A percentile compares a stretch with the other conserved stretches of the same genome.
Conservation (phyloP, 1,139 yeast species). For the Diutina ranongensis region DNA sequence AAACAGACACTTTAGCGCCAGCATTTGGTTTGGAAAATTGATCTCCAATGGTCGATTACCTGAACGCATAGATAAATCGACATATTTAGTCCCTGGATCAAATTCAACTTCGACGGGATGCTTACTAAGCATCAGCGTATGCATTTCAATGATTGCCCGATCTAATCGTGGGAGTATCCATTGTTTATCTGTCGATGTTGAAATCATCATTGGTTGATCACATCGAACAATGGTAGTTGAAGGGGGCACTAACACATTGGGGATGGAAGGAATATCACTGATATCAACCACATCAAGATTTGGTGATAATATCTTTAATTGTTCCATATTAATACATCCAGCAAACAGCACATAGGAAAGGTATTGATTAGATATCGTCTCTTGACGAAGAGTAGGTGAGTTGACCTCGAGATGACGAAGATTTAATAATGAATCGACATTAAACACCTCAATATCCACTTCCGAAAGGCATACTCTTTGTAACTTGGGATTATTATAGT, state of each 20-base stretch:
- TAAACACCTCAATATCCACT: not conserved
- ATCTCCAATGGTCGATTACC: not conserved
- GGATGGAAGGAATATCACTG: not conserved
- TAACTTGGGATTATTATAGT: not conserved
- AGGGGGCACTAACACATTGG: not conserved
- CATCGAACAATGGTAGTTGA: not conserved
- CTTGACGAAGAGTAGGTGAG: not conserved
- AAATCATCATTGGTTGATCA: not conserved
- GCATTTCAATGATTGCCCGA: not conserved
- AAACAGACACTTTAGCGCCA: conserved; percentile 1
- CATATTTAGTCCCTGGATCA: not conserved
- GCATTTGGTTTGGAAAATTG: not conserved
- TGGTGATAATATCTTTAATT: not conserved
- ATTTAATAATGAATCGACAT: not conserved
- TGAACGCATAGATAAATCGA: not conserved
- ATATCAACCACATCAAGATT: not conserved
- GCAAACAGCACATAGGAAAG: not conserved
- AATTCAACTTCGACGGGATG: not conserved
- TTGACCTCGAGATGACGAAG: not conserved
- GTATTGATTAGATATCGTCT: not conserved
- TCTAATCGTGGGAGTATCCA: not conserved
- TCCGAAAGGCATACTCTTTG: not conserved
- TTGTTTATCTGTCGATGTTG: not conserved
- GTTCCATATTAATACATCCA: not conserved
- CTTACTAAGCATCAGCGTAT: not conserved